Percentiles rank a stretch among this genome's conserved stretches.
These are phyloP conservation scores for Ceratocystis smalleyi DNA, from an alignment of 2,329 filamentous ascomycete species.

Conservation along the genomic window DNA sequence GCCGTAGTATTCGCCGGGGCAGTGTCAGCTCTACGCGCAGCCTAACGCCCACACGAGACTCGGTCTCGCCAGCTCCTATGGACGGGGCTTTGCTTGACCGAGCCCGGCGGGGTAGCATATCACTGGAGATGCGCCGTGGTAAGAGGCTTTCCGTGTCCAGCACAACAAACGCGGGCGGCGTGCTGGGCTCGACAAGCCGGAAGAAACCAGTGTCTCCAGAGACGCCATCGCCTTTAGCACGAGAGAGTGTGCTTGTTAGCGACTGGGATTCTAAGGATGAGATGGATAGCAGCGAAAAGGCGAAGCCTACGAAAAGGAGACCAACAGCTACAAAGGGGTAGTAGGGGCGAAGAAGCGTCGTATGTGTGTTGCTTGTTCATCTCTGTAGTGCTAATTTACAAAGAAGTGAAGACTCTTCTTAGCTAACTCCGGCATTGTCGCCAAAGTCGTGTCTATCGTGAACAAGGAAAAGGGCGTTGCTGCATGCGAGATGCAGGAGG, in stretches of 20 bases:
- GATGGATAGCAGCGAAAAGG: neutral
- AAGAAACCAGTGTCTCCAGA: conserved; percentile 7
- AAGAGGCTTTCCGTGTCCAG: conserved; percentile 14
- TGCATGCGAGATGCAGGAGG: neutral
- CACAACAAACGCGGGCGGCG: neutral
- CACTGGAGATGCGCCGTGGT: conserved; percentile 11
- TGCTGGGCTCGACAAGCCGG: neutral
- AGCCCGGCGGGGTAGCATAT: conserved; percentile 10
- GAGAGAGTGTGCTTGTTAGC: conserved; percentile 9
- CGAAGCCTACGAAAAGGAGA: conserved; percentile 4
- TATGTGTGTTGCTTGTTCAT: neutral
- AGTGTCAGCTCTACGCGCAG: conserved; percentile 38
- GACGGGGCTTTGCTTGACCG: conserved; percentile 23
- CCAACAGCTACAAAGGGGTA: neutral
- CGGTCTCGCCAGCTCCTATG: neutral
- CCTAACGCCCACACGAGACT: conserved; percentile 34
- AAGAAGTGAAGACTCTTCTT: neutral
- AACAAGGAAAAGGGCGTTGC: neutral
- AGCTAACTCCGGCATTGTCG: neutral
- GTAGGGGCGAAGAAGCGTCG: neutral
- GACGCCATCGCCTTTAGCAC: conserved; percentile 12
- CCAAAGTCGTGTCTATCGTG: neutral
- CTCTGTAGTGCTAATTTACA: neutral
- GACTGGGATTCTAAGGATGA: conserved; percentile 9
- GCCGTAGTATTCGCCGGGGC: conserved; percentile 36